Conservation (phyloP, 1,284 basidiomycete genomes). For the Somion occarium region DNA sequence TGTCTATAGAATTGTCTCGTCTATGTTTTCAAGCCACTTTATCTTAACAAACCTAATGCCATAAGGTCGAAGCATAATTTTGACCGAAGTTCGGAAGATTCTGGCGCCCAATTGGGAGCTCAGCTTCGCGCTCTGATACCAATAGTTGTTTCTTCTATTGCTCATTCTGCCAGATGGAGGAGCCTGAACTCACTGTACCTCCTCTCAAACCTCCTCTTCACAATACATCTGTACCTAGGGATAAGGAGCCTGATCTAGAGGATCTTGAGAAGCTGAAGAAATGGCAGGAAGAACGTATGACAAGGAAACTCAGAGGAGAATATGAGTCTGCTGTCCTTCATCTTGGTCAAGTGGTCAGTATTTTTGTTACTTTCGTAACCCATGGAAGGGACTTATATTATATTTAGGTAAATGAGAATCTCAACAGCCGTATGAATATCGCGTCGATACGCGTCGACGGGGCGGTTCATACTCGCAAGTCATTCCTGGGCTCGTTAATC, state of each 20-base stretch:
- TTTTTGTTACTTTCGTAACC: neutral
- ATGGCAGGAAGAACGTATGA: constrained; percentile 70
- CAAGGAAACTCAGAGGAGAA: constrained; percentile 65
- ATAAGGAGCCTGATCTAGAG: constrained; percentile 43
- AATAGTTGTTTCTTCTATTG: neutral
- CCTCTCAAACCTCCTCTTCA: constrained; percentile 46
- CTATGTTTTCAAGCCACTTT: no score
- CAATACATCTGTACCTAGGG: constrained; percentile 46
- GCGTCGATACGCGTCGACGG: constrained; percentile 80
- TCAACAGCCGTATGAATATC: constrained; percentile 57
- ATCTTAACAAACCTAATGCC: no score
- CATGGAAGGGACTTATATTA: no score
- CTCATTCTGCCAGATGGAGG: constrained; percentile 10
- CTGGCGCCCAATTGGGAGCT: no score
- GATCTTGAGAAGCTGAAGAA: constrained; percentile 50
- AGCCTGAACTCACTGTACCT: constrained; percentile 25
- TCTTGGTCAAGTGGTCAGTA: constrained; percentile 66
- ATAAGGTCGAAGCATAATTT: no score
- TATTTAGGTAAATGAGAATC: constrained; percentile 59
- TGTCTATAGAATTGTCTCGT: no score
- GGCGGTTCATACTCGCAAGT: constrained; percentile 65
- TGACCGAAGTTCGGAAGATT: no score
- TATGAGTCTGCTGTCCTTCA: constrained; percentile 70
- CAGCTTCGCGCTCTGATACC: no score
- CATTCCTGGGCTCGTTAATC: constrained; percentile 79